Base-by-base conservation (phyloP, 2,329 filamentous ascomycete species). In the Onygena corvina region DNA sequence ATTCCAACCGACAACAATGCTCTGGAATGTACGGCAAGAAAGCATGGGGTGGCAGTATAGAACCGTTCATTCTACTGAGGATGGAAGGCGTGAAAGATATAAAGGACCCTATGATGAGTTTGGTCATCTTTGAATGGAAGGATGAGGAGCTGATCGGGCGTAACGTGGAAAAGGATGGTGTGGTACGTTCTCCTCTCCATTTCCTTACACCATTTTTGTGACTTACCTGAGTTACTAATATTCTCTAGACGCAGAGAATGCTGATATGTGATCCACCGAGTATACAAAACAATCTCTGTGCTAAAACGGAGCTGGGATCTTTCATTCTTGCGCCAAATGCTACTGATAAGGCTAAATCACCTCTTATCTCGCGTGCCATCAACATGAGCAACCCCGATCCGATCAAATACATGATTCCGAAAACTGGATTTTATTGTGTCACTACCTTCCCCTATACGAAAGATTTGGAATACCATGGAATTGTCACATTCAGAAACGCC, bases 391-490 rank as follows among this genome's bases (percentile, higher is more conserved):
- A 85, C 50, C 76, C 86, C 1, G 64, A 68, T 16, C 72, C 75
- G 8, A 79, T 94, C 64, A 85, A 87, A 54, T 98, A 96, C 64
- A 74, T 79, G 4, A 81, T 95, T 59, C 82, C 82, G 61, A 87
- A 86, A 66, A 98, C 92, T 0, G 92, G 92, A 23, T 98, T 95
- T 68, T 98, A 94, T 67, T 98, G 92, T 61, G 83, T 98, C 52
- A 80, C 86, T 47, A 92, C 87, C 1, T 81, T 80, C 55, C 76
- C 76, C 18, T 90, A 80, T 63, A 79, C 75, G 0, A 72, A 76
- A 5, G 66, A 75, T 51, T 25, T 42, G 21, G 75, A 86, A 38
- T 98, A 93, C 63, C 77, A 75, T 42, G 89, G 84, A 5, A 77
- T 92, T 11, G 83, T 92, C 36, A 89, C 92, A 60, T 98, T 96